Base-by-base conservation (phyloP, 176 grass and related monocot species). In the Oryza rufipogon region DNA sequence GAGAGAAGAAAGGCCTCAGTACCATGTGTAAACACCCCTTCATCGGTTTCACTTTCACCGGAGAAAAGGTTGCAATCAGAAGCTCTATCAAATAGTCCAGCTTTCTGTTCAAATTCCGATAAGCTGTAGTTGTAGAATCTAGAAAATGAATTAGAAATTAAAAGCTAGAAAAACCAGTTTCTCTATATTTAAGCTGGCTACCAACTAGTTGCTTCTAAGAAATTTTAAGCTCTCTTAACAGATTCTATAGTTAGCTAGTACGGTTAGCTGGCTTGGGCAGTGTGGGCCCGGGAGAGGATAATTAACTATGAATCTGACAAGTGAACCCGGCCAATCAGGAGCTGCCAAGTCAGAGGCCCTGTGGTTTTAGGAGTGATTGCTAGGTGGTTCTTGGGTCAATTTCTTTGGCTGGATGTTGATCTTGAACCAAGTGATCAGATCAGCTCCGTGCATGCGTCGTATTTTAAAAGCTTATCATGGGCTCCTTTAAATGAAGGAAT, bases 71-170 rank as follows among this genome's bases (percentile, higher is more conserved):
- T 52, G 72, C 13, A 32, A 32, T 32, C 30, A 32, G 30, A 32
- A 2, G 30, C 30, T 32, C 30, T 32, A 32, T 2, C 30, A 32
- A 32, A 32, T 0, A 32, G 30, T 32, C 2, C 30, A 32, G 30
- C 30, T 32, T 32, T 32, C 30, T 0, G 30, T 32, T 32, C 30
- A 32, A 0, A 32, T 32, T 32, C 30, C 0, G 30, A 32, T 0
- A 32, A 32, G 30, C 30, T 32, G 30, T 32, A 32, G 30, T 32
- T 32, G 0, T 32, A 32, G 2, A 32, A 32, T 32, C 30, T 32
- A 32, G 2, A 32, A 32, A 32, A 32, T 32, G 2, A 32, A 32
- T 0, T 32, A 32, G 30, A 32, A 32, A 32, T 0, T 32, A 32
- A 32, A 32, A 32, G 30, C 30, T 32, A 0, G 2, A 32, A 32